Evolutionary conservation across 305 asterid genomes (phyloP).

Genomic region (Caryopteris hybrid): DNA sequence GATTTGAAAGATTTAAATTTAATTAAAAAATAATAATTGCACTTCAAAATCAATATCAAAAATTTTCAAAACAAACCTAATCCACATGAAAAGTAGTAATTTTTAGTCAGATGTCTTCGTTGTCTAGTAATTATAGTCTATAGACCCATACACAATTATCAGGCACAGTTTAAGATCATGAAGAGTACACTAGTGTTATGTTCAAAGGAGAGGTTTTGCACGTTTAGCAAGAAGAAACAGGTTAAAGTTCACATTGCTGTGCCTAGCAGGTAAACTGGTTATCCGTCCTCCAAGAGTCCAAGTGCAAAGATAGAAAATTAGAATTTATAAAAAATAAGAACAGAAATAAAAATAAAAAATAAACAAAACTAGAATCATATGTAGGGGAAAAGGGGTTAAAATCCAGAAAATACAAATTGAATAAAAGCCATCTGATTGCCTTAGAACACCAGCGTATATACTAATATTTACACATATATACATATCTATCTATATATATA

Average conservation of each 20-base stretch:
- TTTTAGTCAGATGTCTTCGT: neutral
- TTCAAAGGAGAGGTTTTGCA: neutral
- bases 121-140: neutral
- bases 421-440: conserved; percentile 39
- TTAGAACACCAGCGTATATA: conserved; percentile 70
- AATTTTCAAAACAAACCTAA: neutral
- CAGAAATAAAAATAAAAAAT: neutral
- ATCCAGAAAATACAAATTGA: conserved; percentile 1
- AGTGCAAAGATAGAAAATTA: neutral
- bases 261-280: neutral
- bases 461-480: no score
- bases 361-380: no score
- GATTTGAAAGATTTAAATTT: no score
- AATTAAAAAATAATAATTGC: neutral
- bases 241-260: neutral
- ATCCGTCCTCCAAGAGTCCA: no score
- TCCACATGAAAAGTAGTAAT: neutral
- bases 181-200: neutral
- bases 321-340: neutral
- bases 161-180: neutral
- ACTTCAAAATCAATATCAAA: neutral
- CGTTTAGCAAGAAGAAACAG: neutral
- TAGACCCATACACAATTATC: neutral
- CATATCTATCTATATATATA: no score
- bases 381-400: neutral